Base-by-base conservation (phyloP, 208 protist genomes). In the Trypanosoma congolense region DNA sequence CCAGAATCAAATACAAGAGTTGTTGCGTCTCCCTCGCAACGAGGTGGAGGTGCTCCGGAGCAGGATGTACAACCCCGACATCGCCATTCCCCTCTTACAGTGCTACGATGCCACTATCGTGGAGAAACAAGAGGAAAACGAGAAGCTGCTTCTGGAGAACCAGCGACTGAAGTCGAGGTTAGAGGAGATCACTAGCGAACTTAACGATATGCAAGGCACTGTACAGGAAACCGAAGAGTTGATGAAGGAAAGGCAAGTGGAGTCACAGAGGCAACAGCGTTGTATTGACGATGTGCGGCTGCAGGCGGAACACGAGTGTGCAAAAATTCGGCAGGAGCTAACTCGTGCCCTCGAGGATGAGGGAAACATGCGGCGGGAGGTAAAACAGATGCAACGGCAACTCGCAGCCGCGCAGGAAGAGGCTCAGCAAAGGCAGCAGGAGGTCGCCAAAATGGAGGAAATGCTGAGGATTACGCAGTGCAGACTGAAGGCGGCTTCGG, bases 101-200 rank as follows among this genome's bases (percentile, higher is more conserved):
- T 92, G 81, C 72, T 92, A 92, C 67, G 85, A 92, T 49, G 81
- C 80, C 5, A 69, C 83, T n/a, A 82, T 92, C 36, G 36, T 63
- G 9, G 85, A 92, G 56, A 88, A 83, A 55, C 51, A 75, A 21
- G 70, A 87, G 48, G 63, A 77, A 54, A 61, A 76, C 18, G 73
- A 75, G 12, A 50, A 52, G 18, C 67, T 85, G 26, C 41, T 56
- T 19, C 61, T 46, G 21, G 76, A 85, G 18, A 53, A 41, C 47
- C 41, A 49, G 24, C 51, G 58, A 30, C 21, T 74, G 28, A 73
- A 63, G 21, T n/a, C 55, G 3, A 35, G 56, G 35, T 33, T 76
- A 3, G 66, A 76, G 4, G 58, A 53, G 0, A 45, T 62, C 22
- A 53, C 36, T 6, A 45, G 41, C 10, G 70, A 84, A 22, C 60